phyloP scores from a whole-genome alignment of 2,329 filamentous ascomycete genomes.

The Colletotrichum orbiculare region DNA sequence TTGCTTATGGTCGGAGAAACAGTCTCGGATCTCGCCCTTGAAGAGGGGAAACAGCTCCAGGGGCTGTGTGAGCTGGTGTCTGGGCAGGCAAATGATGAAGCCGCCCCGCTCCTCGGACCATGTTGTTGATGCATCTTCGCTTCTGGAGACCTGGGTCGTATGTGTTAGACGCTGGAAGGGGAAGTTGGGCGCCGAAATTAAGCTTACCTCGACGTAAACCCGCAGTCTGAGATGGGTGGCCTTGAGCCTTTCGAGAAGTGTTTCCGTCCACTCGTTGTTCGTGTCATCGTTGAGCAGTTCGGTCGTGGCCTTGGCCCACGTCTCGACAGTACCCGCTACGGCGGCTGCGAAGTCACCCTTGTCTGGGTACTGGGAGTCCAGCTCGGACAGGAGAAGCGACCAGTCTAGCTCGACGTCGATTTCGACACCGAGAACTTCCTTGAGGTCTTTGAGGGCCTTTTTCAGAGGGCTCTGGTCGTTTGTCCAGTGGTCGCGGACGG shows the following conservation, averaged over 20 bases:
- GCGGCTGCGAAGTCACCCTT: conserved; percentile 50
- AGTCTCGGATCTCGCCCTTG: conserved; percentile 47
- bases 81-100: conserved; percentile 54
- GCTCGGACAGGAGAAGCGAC: conserved; percentile 51
- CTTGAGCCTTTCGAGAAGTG: conserved; percentile 50
- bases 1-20: conserved; percentile 46
- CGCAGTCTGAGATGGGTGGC: conserved; percentile 42
- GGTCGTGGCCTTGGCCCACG: conserved; percentile 52
- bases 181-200: neutral
- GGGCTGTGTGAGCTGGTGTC: conserved; percentile 43
- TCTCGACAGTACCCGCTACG: conserved; percentile 50
- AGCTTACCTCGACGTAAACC: conserved; percentile 50
- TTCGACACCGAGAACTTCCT: conserved; percentile 51
- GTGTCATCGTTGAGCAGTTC: conserved; percentile 54
- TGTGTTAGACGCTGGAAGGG: neutral
- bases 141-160: conserved; percentile 38
- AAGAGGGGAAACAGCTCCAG: conserved; percentile 50
- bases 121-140: conserved; percentile 44
- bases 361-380: conserved; percentile 53
- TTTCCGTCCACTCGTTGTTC: conserved; percentile 55
- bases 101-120: conserved; percentile 51
- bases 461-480: conserved; percentile 47
- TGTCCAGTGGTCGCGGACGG: conserved; percentile 57
- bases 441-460: conserved; percentile 45
- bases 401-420: conserved; percentile 56